A percentile compares a stretch with the other conserved stretches of the same genome.
phyloP scores from a whole-genome alignment of 352 stramenopile species.

The Phytopythium montanum region DNA sequence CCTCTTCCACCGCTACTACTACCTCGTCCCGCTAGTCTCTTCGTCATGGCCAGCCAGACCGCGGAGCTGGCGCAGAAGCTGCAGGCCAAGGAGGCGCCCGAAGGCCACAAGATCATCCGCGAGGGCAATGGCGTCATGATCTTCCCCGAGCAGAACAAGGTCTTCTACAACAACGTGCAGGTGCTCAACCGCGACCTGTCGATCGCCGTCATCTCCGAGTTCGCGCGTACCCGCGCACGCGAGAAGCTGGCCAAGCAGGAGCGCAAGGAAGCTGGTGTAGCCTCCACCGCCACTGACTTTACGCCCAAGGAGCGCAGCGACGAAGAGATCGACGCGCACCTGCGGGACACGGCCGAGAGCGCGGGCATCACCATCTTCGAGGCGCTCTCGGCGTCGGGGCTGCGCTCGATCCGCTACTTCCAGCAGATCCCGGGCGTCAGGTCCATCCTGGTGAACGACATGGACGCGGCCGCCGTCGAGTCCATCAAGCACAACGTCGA shows the following conservation, averaged over 20 bases:
- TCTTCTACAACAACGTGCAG: conserved; percentile 93
- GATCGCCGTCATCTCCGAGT: conserved; percentile 97
- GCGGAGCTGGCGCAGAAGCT: conserved; percentile 56
- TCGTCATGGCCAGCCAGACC: conserved; percentile 30
- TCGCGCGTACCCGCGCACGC: conserved; percentile 86
- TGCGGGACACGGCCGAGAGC: conserved; percentile 55
- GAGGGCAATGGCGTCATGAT: conserved; percentile 90
- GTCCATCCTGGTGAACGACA: conserved; percentile 98
- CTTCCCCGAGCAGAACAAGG: conserved; percentile 87
- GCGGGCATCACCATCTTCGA: conserved; percentile 97
- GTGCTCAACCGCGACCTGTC: conserved; percentile 99
- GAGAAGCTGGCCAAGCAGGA: conserved; percentile 74
- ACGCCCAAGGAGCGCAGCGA: conserved; percentile 50
- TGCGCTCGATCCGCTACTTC: conserved; percentile 99
- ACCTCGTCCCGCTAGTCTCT: not conserved
- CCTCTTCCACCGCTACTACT: not conserved
- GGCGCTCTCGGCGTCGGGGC: conserved; percentile 95
- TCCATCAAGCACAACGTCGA: conserved; percentile 95
- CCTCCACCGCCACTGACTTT: conserved; percentile 25
- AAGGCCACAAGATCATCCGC: conserved; percentile 85
- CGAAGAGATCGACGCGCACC: conserved; percentile 70
- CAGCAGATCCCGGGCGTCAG: conserved; percentile 98
- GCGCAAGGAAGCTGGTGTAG: conserved; percentile 51
- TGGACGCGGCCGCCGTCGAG: conserved; percentile 95
- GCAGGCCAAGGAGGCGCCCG: conserved; percentile 51